phyloP scores from a whole-genome alignment of 306 rosid species.

The Medicago arabica region DNA sequence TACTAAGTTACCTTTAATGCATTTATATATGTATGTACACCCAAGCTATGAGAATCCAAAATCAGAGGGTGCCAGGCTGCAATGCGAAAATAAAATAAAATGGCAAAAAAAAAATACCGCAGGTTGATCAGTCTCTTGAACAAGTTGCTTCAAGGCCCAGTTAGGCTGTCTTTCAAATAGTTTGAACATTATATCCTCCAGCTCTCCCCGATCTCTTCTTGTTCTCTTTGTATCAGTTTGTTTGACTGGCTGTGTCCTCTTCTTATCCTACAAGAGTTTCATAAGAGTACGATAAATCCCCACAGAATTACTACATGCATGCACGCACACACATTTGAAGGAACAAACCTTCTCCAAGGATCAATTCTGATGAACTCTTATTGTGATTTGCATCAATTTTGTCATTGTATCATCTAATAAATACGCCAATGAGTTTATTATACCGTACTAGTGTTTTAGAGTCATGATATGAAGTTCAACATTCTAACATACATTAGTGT shows the following conservation, averaged over 20 bases:
- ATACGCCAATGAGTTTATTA: conserved; percentile 1
- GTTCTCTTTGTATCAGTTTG: conserved; percentile 94
- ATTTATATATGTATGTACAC: background rate
- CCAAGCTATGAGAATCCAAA: background rate
- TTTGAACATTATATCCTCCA: conserved; percentile 97
- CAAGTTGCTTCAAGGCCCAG: conserved; percentile 99
- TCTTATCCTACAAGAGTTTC: conserved; percentile 72
- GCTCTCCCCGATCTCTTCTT: conserved; percentile 95
- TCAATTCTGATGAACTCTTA: conserved; percentile 21
- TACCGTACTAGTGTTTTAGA: background rate
- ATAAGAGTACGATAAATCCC: background rate
- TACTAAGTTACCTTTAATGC: conserved; percentile 16
- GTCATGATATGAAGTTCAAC: conserved; percentile 3
- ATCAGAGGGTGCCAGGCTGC: background rate
- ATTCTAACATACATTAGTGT: conserved; percentile 9
- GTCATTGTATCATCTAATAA: conserved; percentile 8
- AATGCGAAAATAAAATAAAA: background rate
- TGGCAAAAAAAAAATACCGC: conserved; percentile 60
- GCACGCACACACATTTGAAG: conserved; percentile 15
- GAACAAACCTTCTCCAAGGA: conserved; percentile 14
- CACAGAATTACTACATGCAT: conserved; percentile 19
- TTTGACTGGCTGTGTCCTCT: conserved; percentile 80
- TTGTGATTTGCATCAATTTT: conserved; percentile 23
- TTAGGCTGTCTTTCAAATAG: conserved; percentile 97
- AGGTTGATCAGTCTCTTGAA: conserved; percentile 98